Conservation (phyloP, 768 basidiomycete species). For the Pholiota molesta region DNA sequence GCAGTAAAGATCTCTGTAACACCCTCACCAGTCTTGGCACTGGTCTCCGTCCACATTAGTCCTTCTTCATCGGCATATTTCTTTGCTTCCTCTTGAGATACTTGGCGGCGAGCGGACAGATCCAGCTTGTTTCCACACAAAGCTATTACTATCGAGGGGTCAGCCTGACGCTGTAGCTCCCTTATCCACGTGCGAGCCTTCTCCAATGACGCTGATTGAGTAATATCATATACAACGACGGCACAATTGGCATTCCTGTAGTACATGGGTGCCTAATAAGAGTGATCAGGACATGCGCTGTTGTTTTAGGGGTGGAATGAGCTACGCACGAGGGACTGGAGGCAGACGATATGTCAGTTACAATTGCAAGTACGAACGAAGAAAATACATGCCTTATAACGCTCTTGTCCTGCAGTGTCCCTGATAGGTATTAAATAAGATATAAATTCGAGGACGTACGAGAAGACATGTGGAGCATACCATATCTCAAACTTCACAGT, state of each 20-base stretch:
- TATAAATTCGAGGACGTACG: constrained; percentile 7
- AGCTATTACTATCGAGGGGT: constrained; percentile 94
- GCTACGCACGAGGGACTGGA: constrained; percentile 43
- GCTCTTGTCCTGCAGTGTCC: constrained; percentile 96
- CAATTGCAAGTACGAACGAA: constrained; percentile 14
- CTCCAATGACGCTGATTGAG: constrained; percentile 87
- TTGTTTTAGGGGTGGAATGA: constrained; percentile 37
- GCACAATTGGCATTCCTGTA: constrained; percentile 95
- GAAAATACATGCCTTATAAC: constrained; percentile 72
- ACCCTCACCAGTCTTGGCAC: constrained; percentile 87
- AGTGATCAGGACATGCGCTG: constrained; percentile 13
- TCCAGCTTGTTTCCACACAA: constrained; percentile 97
- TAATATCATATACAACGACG: constrained; percentile 96
- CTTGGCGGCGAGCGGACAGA: constrained; percentile 81
- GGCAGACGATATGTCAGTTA: constrained; percentile 17
- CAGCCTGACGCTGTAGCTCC: constrained; percentile 96
- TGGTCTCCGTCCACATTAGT: constrained; percentile 90
- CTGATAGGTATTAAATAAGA: constrained; percentile 39
- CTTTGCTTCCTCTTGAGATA: constrained; percentile 85
- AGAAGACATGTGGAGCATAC: constrained; percentile 45
- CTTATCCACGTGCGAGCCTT: constrained; percentile 97
- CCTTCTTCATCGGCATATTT: constrained; percentile 94
- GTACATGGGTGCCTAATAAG: constrained; percentile 85
- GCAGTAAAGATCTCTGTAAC: constrained; percentile 85
- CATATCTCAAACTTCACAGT: constrained; percentile 99